A percentile compares a stretch with the other conserved stretches of the same genome.
Conservation (phyloP, 139 green algal species). For the Mesostigma viride region DNA sequence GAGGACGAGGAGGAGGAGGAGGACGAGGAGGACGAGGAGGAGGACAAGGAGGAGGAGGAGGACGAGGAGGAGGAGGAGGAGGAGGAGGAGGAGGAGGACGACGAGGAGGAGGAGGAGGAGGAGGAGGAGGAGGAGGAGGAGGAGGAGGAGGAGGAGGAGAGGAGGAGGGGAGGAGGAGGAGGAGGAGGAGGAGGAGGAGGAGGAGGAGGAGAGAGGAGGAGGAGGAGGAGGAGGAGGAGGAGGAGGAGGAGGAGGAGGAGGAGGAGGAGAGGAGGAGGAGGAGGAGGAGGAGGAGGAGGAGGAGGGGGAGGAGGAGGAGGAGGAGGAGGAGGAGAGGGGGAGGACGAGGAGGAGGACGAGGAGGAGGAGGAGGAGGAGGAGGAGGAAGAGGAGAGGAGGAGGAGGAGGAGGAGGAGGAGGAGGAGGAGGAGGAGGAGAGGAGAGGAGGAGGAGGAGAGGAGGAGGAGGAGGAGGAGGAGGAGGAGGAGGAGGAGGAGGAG, state of each 20-base stretch:
- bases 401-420: too few species aligned
- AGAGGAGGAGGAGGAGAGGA: too few species aligned
- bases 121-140: neutral
- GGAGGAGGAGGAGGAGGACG: neutral
- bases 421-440: too few species aligned
- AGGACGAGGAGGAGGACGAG: too few species aligned
- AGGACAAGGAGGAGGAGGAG: neutral
- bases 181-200: neutral
- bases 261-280: neutral
- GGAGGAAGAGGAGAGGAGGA: too few species aligned
- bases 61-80: neutral
- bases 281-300: neutral
- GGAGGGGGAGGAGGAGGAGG: conserved; percentile 8
- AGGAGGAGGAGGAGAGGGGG: neutral
- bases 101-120: neutral
- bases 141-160: neutral
- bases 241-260: neutral
- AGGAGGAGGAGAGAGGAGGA: neutral
- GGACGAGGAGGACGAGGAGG: neutral
- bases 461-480: too few species aligned
- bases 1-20: neutral
- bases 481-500: conserved; percentile 21
- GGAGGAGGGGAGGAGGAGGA: neutral
- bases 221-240: neutral
- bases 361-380: too few species aligned